phyloP scores from a whole-genome alignment of 176 grass and related monocot species.

The Ampelocalamus luodianensis region DNA sequence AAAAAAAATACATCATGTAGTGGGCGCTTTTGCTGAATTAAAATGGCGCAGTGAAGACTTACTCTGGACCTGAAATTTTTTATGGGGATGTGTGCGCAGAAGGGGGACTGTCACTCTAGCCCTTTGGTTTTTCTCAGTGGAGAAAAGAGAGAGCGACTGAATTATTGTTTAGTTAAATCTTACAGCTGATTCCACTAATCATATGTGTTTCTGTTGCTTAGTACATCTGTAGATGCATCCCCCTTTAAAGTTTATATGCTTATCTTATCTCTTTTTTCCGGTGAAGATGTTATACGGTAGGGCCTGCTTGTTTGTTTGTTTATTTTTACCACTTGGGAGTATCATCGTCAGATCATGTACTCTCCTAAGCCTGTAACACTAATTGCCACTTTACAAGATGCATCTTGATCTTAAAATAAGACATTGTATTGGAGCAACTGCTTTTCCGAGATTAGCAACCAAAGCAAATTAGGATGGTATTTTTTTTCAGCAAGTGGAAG shows the following conservation, averaged over 20 bases:
- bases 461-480: not conserved
- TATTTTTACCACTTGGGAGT: slow-evolving; percentile 1
- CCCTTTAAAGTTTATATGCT: not conserved
- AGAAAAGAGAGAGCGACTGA: not conserved
- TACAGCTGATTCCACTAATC: not conserved
- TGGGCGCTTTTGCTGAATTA: not conserved
- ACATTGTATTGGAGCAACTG: not conserved
- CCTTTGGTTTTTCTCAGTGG: not conserved
- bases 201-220: not conserved
- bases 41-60: slow-evolving; percentile 18
- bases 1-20: not conserved
- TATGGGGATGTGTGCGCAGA: not conserved
- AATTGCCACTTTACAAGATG: slow-evolving; percentile 5
- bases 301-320: not conserved
- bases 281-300: not conserved
- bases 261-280: not conserved
- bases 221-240: not conserved
- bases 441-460: slow-evolving; percentile 19
- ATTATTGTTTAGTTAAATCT: slow-evolving; percentile 5
- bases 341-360: slow-evolving; percentile 20
- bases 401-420: slow-evolving; percentile 1
- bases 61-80: not conserved
- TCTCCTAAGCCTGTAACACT: not conserved
- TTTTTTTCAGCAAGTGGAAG: slow-evolving; percentile 33
- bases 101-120: not conserved